phyloP scores from a whole-genome alignment of 768 basidiomycete species.

The Pleurotus ostreatus region DNA sequence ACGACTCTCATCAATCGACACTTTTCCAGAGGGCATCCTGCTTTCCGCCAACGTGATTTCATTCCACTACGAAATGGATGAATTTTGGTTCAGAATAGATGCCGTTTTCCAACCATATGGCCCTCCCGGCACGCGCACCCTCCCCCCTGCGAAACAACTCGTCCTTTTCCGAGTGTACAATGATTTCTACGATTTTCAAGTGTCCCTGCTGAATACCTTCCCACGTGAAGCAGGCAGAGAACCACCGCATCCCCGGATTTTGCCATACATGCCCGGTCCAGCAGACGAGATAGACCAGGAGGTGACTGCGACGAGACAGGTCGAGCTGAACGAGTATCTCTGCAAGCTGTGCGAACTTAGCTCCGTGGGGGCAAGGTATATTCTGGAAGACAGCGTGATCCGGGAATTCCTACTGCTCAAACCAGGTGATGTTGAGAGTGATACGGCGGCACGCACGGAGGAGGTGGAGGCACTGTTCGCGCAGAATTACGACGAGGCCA shows the following conservation, averaged over 20 bases:
- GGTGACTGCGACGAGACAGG: conserved; percentile 74
- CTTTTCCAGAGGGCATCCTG: conserved; percentile 80
- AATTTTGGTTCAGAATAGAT: conserved; percentile 97
- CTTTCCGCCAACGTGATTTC: conserved; percentile 87
- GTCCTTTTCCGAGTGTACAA: conserved; percentile 94
- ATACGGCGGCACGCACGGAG: conserved; percentile 53
- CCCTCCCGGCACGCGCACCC: conserved; percentile 45
- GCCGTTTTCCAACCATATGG: conserved; percentile 85
- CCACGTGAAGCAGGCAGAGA: conserved; percentile 88
- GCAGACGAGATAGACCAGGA: conserved; percentile 77
- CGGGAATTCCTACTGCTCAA: conserved; percentile 81
- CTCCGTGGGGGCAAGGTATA: conserved; percentile 63
- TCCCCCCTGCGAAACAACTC: conserved; percentile 71
- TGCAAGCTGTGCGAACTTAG: conserved; percentile 73
- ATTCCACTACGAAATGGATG: conserved; percentile 95
- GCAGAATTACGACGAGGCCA: conserved; percentile 4
- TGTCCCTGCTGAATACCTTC: conserved; percentile 79
- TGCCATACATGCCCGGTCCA: conserved; percentile 98
- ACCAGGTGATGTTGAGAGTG: conserved; percentile 79
- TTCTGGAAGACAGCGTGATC: conserved; percentile 77
- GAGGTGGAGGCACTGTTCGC: conserved; percentile 56
- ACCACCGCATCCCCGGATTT: conserved; percentile 60
- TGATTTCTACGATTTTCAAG: conserved; percentile 98
- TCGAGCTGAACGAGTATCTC: conserved; percentile 88
- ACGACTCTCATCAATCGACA: conserved; percentile 28